A percentile compares a stretch with the other conserved stretches of the same genome.
Conservation (phyloP, 2,329 filamentous ascomycete genomes). For the Hypoxylon sp. region DNA sequence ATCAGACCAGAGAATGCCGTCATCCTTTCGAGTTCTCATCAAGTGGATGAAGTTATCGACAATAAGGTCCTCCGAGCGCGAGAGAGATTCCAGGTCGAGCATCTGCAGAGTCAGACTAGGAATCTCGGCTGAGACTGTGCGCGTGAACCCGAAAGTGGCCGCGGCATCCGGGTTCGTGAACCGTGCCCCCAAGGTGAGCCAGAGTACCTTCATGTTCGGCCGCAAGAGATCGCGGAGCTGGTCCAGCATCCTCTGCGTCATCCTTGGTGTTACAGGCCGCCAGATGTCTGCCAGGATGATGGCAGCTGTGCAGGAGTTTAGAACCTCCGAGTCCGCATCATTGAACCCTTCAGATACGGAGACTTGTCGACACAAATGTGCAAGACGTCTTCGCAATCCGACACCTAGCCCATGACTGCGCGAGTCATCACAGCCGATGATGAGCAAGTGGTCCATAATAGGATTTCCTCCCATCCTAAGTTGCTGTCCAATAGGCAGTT, state of each 20-base stretch:
- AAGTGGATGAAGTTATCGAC: constrained; percentile 44
- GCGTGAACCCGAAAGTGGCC: constrained; percentile 52
- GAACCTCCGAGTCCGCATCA: constrained; percentile 40
- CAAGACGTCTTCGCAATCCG: constrained; percentile 46
- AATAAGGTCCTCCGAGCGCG: constrained; percentile 35
- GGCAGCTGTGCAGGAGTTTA: constrained; percentile 51
- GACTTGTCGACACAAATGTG: constrained; percentile 42
- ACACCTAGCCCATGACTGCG: constrained; percentile 42
- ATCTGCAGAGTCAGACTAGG: constrained; percentile 50
- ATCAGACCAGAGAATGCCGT: constrained; percentile 49
- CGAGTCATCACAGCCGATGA: constrained; percentile 52
- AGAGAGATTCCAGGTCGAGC: constrained; percentile 48
- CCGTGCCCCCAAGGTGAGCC: constrained; percentile 48
- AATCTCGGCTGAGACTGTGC: constrained; percentile 53
- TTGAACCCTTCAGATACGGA: constrained; percentile 49
- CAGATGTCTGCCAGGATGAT: constrained; percentile 59
- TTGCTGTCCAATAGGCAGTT: constrained; percentile 41
- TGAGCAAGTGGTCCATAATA: constrained; percentile 51
- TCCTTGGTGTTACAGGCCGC: constrained; percentile 53
- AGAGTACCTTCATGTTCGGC: constrained; percentile 48
- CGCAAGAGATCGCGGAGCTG: constrained; percentile 47
- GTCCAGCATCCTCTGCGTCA: constrained; percentile 55
- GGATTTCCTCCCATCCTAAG: neutral
- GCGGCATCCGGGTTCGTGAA: constrained; percentile 49
- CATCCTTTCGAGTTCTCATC: neutral